Conservation (phyloP, 495 filamentous ascomycete genomes). For the Xylaria palmicola region DNA sequence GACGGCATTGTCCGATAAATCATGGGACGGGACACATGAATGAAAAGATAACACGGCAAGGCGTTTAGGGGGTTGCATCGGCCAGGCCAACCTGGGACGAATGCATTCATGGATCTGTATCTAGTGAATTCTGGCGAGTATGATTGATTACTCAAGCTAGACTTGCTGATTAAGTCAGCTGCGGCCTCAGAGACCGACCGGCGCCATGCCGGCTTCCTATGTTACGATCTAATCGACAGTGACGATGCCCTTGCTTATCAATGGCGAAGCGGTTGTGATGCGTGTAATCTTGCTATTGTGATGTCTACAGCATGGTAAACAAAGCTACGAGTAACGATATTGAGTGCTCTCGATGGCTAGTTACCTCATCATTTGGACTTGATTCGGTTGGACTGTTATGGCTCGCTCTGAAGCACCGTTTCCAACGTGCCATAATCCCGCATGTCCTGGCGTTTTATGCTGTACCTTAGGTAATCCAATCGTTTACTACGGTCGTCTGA, state of each 20-base stretch:
- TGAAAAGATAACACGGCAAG: constrained; percentile 24
- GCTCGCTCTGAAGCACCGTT: no score
- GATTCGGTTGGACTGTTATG: no score
- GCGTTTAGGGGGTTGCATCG: constrained; percentile 38
- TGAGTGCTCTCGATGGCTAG: no score
- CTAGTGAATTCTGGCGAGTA: constrained; percentile 40
- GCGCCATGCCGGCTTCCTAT: constrained; percentile 54
- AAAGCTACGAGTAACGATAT: no score
- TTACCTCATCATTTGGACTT: no score
- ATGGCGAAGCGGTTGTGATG: background rate
- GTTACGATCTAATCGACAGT: constrained; percentile 22
- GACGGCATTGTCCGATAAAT: constrained; percentile 93
- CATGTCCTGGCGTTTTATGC: no score
- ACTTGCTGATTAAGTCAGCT: constrained; percentile 48
- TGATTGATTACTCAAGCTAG: constrained; percentile 41
- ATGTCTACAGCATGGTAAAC: background rate
- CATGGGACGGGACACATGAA: constrained; percentile 4
- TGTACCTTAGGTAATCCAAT: no score
- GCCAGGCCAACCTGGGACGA: constrained; percentile 34
- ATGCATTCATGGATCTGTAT: constrained; percentile 44
- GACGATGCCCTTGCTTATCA: constrained; percentile 16
- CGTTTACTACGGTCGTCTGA: no score
- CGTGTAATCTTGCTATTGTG: background rate
- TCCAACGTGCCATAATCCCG: no score
- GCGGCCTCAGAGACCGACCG: constrained; percentile 65